phyloP scores from a whole-genome alignment of 805 yeast species.

The Candida suzukii region DNA sequence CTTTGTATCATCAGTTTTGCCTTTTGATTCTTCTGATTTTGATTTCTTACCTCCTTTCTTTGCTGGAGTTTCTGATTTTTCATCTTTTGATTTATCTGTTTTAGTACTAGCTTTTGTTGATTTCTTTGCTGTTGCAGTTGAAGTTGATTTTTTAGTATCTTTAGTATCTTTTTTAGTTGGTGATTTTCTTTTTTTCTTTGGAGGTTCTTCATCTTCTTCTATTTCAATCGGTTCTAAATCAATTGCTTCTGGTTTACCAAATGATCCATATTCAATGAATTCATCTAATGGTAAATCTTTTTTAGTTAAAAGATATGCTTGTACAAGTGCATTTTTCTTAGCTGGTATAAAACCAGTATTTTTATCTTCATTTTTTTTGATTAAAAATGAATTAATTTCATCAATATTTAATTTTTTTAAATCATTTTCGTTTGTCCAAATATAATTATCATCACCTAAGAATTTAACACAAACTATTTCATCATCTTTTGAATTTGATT shows the following conservation, averaged over 20 bases:
- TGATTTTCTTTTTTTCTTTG: neutral
- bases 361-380: slow-evolving; percentile 13
- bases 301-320: slow-evolving; percentile 23
- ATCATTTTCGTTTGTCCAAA: slow-evolving; percentile 55
- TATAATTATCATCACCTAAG: slow-evolving; percentile 65
- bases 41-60: neutral
- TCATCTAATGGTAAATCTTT: slow-evolving; percentile 39
- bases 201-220: neutral
- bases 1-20: neutral
- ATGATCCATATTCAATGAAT: slow-evolving; percentile 33
- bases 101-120: neutral
- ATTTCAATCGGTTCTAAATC: slow-evolving; percentile 1
- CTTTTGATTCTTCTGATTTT: too few relatives aligned
- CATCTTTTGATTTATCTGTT: neutral
- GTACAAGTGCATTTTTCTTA: slow-evolving; percentile 23
- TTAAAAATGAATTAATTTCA: slow-evolving; percentile 28
- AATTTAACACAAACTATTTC: slow-evolving; percentile 51
- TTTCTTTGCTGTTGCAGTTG: neutral
- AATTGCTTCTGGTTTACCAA: slow-evolving; percentile 29
- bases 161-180: neutral
- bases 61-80: neutral
- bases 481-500: slow-evolving; percentile 10
- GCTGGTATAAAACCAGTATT: slow-evolving; percentile 22
- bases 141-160: neutral
- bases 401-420: slow-evolving; percentile 37